Evolutionary conservation across 2,329 filamentous ascomycete species (phyloP), one percentile per base, ranked within the genome.

Genomic region (Cladosporium sp.): DNA sequence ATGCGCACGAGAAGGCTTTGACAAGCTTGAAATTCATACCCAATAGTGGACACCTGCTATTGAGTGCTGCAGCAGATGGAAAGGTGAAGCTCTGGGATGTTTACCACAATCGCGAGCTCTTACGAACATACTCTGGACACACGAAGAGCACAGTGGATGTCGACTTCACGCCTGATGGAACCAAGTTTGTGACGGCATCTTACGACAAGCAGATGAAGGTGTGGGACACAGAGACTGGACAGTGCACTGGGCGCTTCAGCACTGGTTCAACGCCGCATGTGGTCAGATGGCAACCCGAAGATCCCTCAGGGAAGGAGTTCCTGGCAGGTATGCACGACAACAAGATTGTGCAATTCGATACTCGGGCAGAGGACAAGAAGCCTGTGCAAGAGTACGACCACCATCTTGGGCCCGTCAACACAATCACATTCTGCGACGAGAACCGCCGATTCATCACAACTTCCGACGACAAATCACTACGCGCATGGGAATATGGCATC

Each of bases 401-500:
- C 74, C 94, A 99, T 73, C 79, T 99, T 62, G 94, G 92, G n/a
- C 91, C 94, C 22, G 88, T 99, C 79, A 99, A 99, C 77, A 97
- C 94, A 9, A 90, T 99, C 65, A 94, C 90, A 4, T 99, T 97
- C 74, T 91, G 95, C 65, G 94, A 99, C 73, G 87, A 95, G 60
- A 91, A 92, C 74, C 87, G 93, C 37, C 89, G 95, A 40, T 99
- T 99, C 81, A 94, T 99, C 80, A 96, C 93, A 25, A 99, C 95
- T 0, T 96, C 91, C 0, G 94, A 99, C 78, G 94, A 99, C 79
- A 96, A 97, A 74, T 93, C 89, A 7, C 83, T 99, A 22, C 88
- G 94, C 61, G 93, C 93, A 1, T 99, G 95, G 95, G 95, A 99
- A 76, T 97, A 96, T 78, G 91, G 92, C 67, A 97, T 99, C 66